Evolutionary conservation across 352 stramenopile genomes (phyloP).

Genomic region (Globisporangium middletonii): DNA sequence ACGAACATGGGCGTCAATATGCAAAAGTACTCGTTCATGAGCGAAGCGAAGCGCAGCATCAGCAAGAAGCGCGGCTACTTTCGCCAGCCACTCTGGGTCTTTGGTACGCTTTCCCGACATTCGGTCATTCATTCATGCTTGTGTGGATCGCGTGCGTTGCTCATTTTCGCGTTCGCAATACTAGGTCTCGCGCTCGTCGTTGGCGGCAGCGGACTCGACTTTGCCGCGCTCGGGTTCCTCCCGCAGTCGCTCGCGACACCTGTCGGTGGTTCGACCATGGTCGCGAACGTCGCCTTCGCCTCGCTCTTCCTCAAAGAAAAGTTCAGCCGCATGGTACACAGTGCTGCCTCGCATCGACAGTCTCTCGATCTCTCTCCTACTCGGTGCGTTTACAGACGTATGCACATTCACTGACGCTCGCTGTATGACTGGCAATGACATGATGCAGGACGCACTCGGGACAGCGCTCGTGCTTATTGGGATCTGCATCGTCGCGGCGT

Average conservation of each 20-base stretch:
- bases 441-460: conserved; percentile 41
- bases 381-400: not conserved
- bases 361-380: too few relatives aligned
- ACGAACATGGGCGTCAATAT: conserved; percentile 86
- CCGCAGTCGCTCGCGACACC: conserved; percentile 77
- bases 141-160: not conserved
- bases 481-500: conserved; percentile 74
- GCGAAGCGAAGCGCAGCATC: conserved; percentile 53
- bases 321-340: conserved; percentile 34
- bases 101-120: conserved; percentile 22
- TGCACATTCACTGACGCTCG: not conserved
- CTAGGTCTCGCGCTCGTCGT: conserved; percentile 57
- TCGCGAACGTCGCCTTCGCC: conserved; percentile 82
- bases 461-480: conserved; percentile 61
- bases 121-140: not conserved
- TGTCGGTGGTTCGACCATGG: conserved; percentile 74
- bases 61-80: conserved; percentile 69
- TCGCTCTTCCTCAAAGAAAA: conserved; percentile 73
- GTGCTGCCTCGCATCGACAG: not conserved
- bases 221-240: conserved; percentile 72
- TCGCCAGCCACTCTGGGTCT: conserved; percentile 70
- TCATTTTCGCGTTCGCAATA: not conserved
- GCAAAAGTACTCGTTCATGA: conserved; percentile 89
- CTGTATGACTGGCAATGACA: not conserved
- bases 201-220: conserved; percentile 64